These are phyloP conservation scores for Globisporangium megalacanthum DNA, from an alignment of 352 stramenopile genomes.

Conservation along the genomic window DNA sequence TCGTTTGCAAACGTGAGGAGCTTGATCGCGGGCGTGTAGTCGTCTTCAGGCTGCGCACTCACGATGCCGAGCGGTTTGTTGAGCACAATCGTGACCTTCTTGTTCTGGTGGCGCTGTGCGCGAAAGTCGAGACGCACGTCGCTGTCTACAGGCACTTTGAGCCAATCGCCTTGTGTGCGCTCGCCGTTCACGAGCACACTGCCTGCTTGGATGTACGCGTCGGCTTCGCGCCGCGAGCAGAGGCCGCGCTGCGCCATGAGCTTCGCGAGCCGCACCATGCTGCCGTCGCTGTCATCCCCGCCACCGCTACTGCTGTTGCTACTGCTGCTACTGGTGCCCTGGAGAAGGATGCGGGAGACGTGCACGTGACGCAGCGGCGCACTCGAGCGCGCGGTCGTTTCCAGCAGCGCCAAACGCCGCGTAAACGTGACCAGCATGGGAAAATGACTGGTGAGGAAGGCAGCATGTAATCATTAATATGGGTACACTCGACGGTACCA, in stretches of 20 bases:
- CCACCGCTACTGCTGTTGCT: background rate
- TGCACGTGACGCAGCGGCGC: conserved; percentile 1
- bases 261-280: conserved; percentile 64
- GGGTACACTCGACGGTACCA: conserved; percentile 1
- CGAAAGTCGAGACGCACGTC: conserved; percentile 54
- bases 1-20: conserved; percentile 76
- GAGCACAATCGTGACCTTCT: conserved; percentile 76
- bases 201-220: conserved; percentile 74
- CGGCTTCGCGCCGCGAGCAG: conserved; percentile 76
- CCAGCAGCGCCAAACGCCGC: conserved; percentile 18
- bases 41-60: conserved; percentile 68
- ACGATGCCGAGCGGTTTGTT: conserved; percentile 84
- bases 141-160: conserved; percentile 56
- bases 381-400: background rate
- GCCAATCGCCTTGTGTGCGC: conserved; percentile 53
- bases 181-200: conserved; percentile 73
- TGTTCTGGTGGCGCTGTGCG: conserved; percentile 64
- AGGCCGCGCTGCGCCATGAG: conserved; percentile 74
- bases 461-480: background rate
- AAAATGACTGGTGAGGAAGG: conserved; percentile 10
- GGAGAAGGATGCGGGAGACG: background rate
- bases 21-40: conserved; percentile 64
- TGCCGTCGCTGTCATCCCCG: conserved; percentile 6
- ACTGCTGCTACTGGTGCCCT: background rate
- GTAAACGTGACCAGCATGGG: conserved; percentile 32